phyloP scores from a whole-genome alignment of 164 flowering plant species.

The Vitis rupestris region DNA sequence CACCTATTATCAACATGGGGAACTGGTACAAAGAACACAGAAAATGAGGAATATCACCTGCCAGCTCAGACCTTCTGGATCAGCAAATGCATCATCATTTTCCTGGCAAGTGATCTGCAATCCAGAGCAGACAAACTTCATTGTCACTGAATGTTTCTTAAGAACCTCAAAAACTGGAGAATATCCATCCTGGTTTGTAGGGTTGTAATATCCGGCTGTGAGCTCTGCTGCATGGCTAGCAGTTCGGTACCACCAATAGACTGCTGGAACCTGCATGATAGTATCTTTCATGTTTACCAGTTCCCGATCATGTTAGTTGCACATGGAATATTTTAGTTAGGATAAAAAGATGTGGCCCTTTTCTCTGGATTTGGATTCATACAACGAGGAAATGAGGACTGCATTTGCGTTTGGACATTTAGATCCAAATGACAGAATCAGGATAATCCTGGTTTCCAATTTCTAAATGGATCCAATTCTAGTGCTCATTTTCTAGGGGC shows the following conservation, averaged over 20 bases:
- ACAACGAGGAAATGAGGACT: neutral
- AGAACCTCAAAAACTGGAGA: conserved; percentile 56
- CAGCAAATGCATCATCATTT: conserved; percentile 55
- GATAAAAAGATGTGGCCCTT: too few relatives aligned
- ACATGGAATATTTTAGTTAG: too few relatives aligned
- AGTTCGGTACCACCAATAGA: conserved; percentile 93
- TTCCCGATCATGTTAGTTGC: neutral
- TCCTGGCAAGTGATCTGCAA: conserved; percentile 33
- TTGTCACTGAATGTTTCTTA: conserved; percentile 55
- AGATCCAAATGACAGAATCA: too few relatives aligned
- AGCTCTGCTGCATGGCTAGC: conserved; percentile 94
- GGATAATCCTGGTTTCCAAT: too few relatives aligned
- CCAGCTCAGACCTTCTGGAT: conserved; percentile 78
- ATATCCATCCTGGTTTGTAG: conserved; percentile 83
- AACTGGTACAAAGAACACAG: neutral
- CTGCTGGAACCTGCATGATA: conserved; percentile 70
- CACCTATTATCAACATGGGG: neutral
- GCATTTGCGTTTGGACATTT: too few relatives aligned
- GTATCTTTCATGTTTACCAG: neutral
- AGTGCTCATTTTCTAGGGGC: too few relatives aligned
- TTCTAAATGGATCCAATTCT: too few relatives aligned
- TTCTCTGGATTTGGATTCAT: too few relatives aligned
- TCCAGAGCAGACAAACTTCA: conserved; percentile 57
- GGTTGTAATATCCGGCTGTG: conserved; percentile 83
- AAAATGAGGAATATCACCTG: conserved; percentile 42